Evolutionary conservation across 179 eudicot species (phyloP), one percentile per base, ranked within the genome.

Genomic region (Beta corolliflora): DNA sequence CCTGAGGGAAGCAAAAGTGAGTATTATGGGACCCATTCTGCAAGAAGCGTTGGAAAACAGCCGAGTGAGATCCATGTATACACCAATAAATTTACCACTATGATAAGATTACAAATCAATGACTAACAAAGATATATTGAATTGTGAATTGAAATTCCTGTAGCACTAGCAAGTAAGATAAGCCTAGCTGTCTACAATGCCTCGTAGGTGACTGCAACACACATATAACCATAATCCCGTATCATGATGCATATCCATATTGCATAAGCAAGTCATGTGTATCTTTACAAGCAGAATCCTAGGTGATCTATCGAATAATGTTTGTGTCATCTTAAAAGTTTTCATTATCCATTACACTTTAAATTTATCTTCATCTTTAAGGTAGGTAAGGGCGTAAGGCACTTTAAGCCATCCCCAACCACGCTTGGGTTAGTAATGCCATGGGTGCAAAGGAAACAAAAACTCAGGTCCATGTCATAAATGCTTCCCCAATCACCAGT

Each of bases 1-100:
- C 99, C 97, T 96, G 97, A 74, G 97, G 91, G 60, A 96, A 83
- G 91, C 98, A 96, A 73, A 96, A 91, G 88, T 96, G 99, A 77
- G 88, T 83, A 85, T 96, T 96, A 80, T 94, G 98, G 64, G 96
- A 91, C 19, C 91, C 92, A 69, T 85, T 87, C 99, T 96, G 99
- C 89, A 92, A 76, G 55, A 71, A 76, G 45, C 53, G 14, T 59
- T 77, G 69, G 44, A 64, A 81, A 65, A 48, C 1, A 41, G 46
- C n/a, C 14, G 36, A 48, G 58, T 77, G 59, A 81, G 77, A 73
- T 80, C 31, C 58, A 66, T 67, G 74, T 48, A 76, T 29, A 18
- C 21, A 48, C 53, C 46, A 12, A 3, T 31, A 64, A 13, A 53
- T 48, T 23, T 14, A 25, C 18, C 41, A 53, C 13, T 73, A 12